phyloP scores from a whole-genome alignment of 306 rosid genomes.

The Castanea crenata region DNA sequence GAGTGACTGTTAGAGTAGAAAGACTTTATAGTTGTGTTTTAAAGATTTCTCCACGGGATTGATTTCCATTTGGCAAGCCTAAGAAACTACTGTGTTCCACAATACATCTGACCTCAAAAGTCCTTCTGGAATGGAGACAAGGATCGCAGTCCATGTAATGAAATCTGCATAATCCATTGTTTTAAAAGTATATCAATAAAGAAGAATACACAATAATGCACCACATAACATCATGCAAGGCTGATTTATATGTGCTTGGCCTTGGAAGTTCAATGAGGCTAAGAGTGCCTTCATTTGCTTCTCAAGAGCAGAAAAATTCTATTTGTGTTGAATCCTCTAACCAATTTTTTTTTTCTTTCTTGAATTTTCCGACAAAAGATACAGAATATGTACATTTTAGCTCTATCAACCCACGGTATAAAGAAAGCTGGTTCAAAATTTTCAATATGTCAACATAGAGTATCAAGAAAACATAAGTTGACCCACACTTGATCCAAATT shows the following conservation, averaged over 20 bases:
- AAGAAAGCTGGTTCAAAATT: not conserved
- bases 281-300: not conserved
- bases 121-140: conserved; percentile 58
- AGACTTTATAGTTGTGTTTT: conserved; percentile 42
- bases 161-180: conserved; percentile 46
- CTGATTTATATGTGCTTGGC: not conserved
- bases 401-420: not conserved
- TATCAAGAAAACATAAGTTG: too few relatives aligned
- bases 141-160: conserved; percentile 49
- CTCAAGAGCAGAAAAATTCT: not conserved
- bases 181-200: not conserved
- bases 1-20: conserved; percentile 24
- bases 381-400: not conserved
- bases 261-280: not conserved
- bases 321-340: not conserved
- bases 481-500: too few relatives aligned
- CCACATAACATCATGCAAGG: not conserved
- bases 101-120: conserved; percentile 38
- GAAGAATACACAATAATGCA: not conserved
- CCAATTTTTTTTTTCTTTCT: not conserved
- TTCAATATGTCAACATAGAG: not conserved
- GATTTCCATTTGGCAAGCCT: conserved; percentile 48
- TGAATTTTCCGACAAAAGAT: not conserved
- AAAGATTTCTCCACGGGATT: conserved; percentile 38
- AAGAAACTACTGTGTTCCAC: conserved; percentile 35